Evolutionary conservation across 108 stramenopile genomes (phyloP).

Genomic region (Bacterosira constricta): DNA sequence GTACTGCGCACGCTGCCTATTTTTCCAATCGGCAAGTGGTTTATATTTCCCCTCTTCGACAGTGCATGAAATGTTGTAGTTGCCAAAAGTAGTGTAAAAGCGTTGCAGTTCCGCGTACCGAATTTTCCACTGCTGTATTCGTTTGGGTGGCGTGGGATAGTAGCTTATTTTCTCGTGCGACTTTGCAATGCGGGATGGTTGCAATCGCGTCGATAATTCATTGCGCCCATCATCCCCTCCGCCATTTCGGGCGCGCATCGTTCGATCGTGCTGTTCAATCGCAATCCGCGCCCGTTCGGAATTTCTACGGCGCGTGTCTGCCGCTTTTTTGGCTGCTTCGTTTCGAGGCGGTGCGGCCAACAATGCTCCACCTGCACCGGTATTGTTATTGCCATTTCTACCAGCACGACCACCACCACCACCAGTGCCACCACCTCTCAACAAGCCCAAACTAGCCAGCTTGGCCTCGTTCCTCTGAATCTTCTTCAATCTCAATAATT

Average conservation of each 20-base stretch:
- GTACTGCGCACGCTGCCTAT: constrained; percentile 13
- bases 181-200: not conserved
- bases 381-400: too few species aligned
- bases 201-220: not conserved
- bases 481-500: constrained; percentile 33
- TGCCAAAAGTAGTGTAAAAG: not conserved
- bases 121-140: not conserved
- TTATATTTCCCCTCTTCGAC: not conserved
- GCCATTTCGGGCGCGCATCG: too few species aligned
- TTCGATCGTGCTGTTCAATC: not conserved
- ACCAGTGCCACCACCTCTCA: not conserved
- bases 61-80: not conserved
- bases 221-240: not conserved
- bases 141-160: not conserved
- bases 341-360: too few species aligned
- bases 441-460: constrained; percentile 13
- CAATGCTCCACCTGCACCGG: too few species aligned
- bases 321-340: not conserved
- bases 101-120: not conserved
- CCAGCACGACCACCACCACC: not conserved
- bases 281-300: not conserved
- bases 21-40: constrained; percentile 2
- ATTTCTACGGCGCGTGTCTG: not conserved
- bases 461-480: constrained; percentile 38
- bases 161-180: not conserved